Conservation (phyloP, 2,329 filamentous ascomycete species). For the Botrytis medusae region DNA sequence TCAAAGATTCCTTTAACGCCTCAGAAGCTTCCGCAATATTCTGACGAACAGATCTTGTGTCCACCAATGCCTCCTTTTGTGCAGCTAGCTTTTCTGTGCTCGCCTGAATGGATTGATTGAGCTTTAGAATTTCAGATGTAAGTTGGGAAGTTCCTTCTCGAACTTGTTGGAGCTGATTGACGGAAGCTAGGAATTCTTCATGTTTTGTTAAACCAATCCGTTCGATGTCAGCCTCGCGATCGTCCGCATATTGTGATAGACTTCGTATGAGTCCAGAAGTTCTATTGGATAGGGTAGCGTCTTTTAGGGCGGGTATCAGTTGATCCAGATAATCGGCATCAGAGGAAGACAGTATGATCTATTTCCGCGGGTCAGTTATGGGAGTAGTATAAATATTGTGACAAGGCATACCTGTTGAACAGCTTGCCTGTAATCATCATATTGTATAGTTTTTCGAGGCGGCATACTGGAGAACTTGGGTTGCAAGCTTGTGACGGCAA, state of each 20-base stretch:
- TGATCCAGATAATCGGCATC: slow-evolving; percentile 95
- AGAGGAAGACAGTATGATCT: slow-evolving; percentile 92
- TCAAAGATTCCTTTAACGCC: slow-evolving; percentile 85
- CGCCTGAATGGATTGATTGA: slow-evolving; percentile 92
- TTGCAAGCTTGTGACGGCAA: not conserved
- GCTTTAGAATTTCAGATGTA: slow-evolving; percentile 84
- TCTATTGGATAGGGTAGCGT: slow-evolving; percentile 75
- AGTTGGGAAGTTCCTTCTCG: slow-evolving; percentile 86
- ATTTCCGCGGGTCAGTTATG: not conserved
- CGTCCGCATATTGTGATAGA: slow-evolving; percentile 76
- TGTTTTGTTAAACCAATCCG: slow-evolving; percentile 93
- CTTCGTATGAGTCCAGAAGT: slow-evolving; percentile 73
- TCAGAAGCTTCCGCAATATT: slow-evolving; percentile 93
- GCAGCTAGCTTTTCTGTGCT: slow-evolving; percentile 93
- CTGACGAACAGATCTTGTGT: slow-evolving; percentile 86
- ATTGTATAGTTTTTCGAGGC: slow-evolving; percentile 36
- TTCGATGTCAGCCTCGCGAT: slow-evolving; percentile 89
- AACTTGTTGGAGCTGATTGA: slow-evolving; percentile 90
- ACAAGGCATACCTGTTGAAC: slow-evolving; percentile 35
- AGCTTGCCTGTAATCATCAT: slow-evolving; percentile 39
- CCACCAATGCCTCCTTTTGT: slow-evolving; percentile 91
- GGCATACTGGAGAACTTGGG: slow-evolving; percentile 22
- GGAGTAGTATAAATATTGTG: not conserved
- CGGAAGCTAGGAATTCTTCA: slow-evolving; percentile 91
- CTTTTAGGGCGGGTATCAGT: slow-evolving; percentile 88